These are phyloP conservation scores for Aciculoconidium aculeatum DNA, from an alignment of 805 yeast genomes.

Conservation along the genomic window DNA sequence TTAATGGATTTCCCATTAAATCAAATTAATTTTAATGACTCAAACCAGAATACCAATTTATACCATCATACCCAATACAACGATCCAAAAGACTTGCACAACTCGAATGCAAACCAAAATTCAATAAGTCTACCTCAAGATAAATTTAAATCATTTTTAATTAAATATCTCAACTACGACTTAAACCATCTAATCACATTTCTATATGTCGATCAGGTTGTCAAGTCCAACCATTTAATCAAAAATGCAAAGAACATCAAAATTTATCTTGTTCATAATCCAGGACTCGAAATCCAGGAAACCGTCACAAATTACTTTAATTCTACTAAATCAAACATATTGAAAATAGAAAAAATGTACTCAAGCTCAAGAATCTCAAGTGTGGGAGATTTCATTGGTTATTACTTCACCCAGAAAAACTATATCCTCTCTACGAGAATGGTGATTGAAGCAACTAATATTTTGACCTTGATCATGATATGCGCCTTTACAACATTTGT, in stretches of 20 bases:
- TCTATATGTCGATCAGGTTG: conserved; percentile 21
- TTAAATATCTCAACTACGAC: conserved; percentile 22
- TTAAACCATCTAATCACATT: conserved; percentile 16
- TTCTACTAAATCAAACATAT: conserved; percentile 1
- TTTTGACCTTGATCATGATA: conserved; percentile 1
- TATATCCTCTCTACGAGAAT: conserved; percentile 3
- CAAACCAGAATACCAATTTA: neutral
- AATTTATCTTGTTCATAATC: conserved; percentile 17
- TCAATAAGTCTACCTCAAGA: conserved; percentile 1
- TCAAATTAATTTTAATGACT: conserved; percentile 3
- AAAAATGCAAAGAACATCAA: conserved; percentile 18
- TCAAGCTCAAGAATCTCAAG: conserved; percentile 9
- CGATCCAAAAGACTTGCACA: neutral
- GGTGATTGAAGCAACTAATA: conserved; percentile 4
- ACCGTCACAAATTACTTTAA: conserved; percentile 2
- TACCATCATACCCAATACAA: neutral
- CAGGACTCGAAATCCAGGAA: conserved; percentile 1
- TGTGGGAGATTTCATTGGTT: conserved; percentile 13
- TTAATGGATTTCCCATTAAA: conserved; percentile 7
- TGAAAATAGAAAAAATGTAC: conserved; percentile 4
- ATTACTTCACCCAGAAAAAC: conserved; percentile 9
- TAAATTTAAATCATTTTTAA: conserved; percentile 7
- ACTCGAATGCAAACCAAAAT: no score
- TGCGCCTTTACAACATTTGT: conserved; percentile 14
- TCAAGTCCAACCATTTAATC: conserved; percentile 24